Conservation (phyloP, 129 eudicot species). For the Heracleum sosnowskyi region DNA sequence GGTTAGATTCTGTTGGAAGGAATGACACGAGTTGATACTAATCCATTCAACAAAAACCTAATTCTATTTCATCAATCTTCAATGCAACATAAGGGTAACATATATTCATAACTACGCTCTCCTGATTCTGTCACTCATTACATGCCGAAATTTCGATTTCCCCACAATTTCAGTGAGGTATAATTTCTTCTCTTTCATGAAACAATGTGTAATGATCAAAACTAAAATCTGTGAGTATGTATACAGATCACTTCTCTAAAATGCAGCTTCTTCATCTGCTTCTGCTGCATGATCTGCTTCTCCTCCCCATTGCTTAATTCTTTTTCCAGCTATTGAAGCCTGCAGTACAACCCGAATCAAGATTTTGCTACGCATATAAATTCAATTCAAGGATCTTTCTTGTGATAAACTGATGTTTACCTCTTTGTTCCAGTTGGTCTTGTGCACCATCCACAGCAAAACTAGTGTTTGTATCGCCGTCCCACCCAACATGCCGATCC, state of each 20-base stretch:
- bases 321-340: conserved; percentile 42
- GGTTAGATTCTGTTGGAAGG: too few relatives aligned
- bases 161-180: too few relatives aligned
- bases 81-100: too few relatives aligned
- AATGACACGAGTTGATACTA: too few relatives aligned
- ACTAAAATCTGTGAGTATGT: not conserved
- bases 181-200: not conserved
- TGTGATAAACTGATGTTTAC: conserved; percentile 17
- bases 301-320: conserved; percentile 47
- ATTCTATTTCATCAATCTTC: too few relatives aligned
- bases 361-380: not conserved
- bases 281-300: conserved; percentile 12
- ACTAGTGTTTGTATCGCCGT: conserved; percentile 33
- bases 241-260: not conserved
- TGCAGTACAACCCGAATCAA: conserved; percentile 17
- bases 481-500: conserved; percentile 53
- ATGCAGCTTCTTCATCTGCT: not conserved
- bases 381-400: not conserved
- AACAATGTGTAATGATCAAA: not conserved
- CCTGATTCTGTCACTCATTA: too few relatives aligned
- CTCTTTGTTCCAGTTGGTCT: conserved; percentile 70
- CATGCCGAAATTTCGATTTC: too few relatives aligned
- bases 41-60: too few relatives aligned
- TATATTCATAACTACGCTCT: not conserved
- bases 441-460: conserved; percentile 29